Conservation (phyloP, 805 yeast species). For the Hanseniaspora meyeri region DNA sequence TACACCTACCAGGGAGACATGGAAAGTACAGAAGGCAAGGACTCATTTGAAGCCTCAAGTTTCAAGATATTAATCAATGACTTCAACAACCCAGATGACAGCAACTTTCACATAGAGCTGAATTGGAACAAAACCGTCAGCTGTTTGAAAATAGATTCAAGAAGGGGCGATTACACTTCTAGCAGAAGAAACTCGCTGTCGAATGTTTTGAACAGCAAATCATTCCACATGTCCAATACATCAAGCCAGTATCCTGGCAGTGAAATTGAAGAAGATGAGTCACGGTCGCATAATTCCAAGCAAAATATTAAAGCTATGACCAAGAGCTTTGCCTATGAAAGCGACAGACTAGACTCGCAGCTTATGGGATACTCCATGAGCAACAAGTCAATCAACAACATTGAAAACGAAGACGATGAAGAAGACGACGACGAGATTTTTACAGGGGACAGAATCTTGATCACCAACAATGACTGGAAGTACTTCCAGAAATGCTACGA, state of each 20-base stretch:
- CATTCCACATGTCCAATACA: background rate
- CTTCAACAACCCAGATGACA: conserved; percentile 8
- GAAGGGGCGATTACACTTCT: background rate
- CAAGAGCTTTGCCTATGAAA: background rate
- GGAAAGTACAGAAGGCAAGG: background rate
- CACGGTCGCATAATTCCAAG: background rate
- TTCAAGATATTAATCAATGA: conserved; percentile 8
- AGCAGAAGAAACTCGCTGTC: background rate
- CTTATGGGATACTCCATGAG: background rate
- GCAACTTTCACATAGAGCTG: conserved; percentile 6
- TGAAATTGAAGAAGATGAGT: conserved; percentile 10
- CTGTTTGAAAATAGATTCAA: background rate
- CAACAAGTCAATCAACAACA: background rate
- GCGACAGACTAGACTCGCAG: background rate
- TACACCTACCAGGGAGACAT: background rate
- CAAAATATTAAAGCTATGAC: background rate
- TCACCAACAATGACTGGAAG: conserved; percentile 11
- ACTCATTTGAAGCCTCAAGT: background rate
- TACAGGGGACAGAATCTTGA: conserved; percentile 2
- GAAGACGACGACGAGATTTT: background rate
- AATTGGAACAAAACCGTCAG: conserved; percentile 5
- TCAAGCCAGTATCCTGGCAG: background rate
- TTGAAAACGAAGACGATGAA: background rate
- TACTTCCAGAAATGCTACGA: conserved; percentile 11
- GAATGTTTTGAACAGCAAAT: background rate